A percentile compares a stretch with the other conserved stretches of the same genome.
Evolutionary conservation across 1,139 yeast species (phyloP).

Genomic region (Suhomyces panamericanus): DNA sequence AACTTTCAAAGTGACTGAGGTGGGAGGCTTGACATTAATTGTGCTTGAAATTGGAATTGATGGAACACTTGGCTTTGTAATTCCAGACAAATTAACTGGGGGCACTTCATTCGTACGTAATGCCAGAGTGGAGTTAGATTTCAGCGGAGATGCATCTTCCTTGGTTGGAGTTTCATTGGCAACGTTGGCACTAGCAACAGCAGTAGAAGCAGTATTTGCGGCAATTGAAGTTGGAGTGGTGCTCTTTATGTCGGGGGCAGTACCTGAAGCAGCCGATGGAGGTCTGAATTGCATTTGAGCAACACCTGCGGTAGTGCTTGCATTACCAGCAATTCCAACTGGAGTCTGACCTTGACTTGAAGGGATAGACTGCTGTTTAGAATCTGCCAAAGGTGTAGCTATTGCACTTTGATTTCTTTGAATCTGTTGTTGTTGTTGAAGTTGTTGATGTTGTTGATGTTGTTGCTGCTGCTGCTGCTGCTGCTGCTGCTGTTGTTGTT

Average conservation of each 20-base stretch:
- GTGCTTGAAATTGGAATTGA: conserved; percentile 71
- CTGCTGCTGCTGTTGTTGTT: background rate
- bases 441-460: background rate
- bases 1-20: conserved; percentile 60
- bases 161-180: conserved; percentile 14
- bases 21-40: conserved; percentile 63
- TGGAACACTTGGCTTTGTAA: conserved; percentile 68
- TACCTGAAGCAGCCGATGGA: conserved; percentile 11
- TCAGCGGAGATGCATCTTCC: conserved; percentile 9
- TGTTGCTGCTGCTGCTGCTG: conserved; percentile 13
- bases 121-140: conserved; percentile 10
- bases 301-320: conserved; percentile 2
- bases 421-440: conserved; percentile 6
- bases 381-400: background rate
- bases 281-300: conserved; percentile 4
- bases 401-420: conserved; percentile 1
- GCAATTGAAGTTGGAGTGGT: background rate
- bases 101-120: conserved; percentile 18
- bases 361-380: conserved; percentile 3
- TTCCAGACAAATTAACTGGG: conserved; percentile 40
- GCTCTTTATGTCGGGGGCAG: conserved; percentile 1
- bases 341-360: conserved; percentile 10
- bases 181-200: conserved; percentile 5
- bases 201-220: conserved; percentile 21
- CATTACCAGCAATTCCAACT: background rate